Conservation (phyloP, 257 asterid genomes). For the Osmanthus fragrans region DNA sequence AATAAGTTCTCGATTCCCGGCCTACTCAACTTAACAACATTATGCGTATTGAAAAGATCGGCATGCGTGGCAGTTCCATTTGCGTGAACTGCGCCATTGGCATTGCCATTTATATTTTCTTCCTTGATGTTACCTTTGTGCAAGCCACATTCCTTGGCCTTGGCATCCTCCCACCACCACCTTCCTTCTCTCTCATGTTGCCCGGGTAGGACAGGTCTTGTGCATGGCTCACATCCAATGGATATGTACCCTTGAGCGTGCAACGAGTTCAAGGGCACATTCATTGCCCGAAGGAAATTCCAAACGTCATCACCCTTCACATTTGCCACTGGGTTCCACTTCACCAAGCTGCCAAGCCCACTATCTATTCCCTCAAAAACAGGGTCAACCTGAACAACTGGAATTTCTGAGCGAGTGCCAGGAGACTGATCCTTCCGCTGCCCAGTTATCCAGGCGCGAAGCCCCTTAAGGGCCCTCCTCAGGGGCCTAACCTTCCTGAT, state of each 20-base stretch:
- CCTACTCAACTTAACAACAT: constrained; percentile 56
- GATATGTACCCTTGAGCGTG: constrained; percentile 75
- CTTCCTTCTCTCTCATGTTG: constrained; percentile 95
- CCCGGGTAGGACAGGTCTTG: constrained; percentile 76
- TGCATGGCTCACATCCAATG: constrained; percentile 92
- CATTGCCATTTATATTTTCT: constrained; percentile 42
- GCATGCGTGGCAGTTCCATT: constrained; percentile 39
- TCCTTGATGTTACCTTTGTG: constrained; percentile 85
- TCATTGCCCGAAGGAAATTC: constrained; percentile 72
- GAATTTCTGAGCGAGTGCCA: constrained; percentile 86
- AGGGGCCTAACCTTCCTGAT: constrained; percentile 79
- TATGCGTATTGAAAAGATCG: constrained; percentile 50
- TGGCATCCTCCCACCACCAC: constrained; percentile 99
- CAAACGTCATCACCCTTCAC: constrained; percentile 65
- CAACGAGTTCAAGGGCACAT: constrained; percentile 74
- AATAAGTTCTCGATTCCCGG: constrained; percentile 73
- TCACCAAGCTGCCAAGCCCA: constrained; percentile 77
- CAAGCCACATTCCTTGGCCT: constrained; percentile 88
- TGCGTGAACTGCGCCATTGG: constrained; percentile 31
- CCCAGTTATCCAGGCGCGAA: constrained; percentile 91
- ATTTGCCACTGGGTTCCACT: constrained; percentile 88
- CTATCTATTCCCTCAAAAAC: constrained; percentile 79
- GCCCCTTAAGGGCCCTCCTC: constrained; percentile 75
- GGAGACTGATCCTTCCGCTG: constrained; percentile 93
- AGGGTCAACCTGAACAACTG: constrained; percentile 80